Evolutionary conservation across 2,329 filamentous ascomycete species (phyloP), one percentile per base, ranked within the genome.

Genomic region (Claviceps pusilla): DNA sequence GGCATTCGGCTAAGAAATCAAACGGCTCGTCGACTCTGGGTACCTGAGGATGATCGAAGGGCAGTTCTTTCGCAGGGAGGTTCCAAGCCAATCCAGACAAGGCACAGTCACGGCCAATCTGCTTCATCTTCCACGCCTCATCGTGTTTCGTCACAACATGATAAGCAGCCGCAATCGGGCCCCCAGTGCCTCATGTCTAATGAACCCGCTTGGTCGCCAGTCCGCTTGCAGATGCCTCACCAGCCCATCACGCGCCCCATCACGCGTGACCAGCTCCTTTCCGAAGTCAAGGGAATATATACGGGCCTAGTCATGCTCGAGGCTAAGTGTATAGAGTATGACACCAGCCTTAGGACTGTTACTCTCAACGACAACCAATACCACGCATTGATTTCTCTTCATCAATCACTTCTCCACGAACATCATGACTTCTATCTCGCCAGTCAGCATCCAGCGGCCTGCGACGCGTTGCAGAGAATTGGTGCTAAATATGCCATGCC

Each of bases 401-500:
- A 97, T 60, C 75, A 87, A 0, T 93, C 88, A 0, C 66, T 95
- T 0, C 70, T 95, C 0, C 82, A 93, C 58, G 88, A 95, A 57
- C 86, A 91, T 55, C 85, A 90, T 55, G 87, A 91, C 57, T 91
- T 91, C 62, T 90, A 96, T 55, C 72, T 95, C 1, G 90, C 90
- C 0, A 87, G 82, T 0, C 89, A 96, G 60, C 89, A 97, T 63
- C 90, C 89, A 0, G 85, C 83, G 0, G 87, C 89, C 0, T 86
- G 77, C 29, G 75, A 76, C 0, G 80, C 83, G 0, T 66, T 97
- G 0, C 76, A 79, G 3, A 73, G 80, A 0, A 68, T 96, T 0
- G 84, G 89, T 0, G 77, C 78, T 0, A 93, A 93, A 57, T 95
- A 95, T 60, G 82, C 83, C 0, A 96, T 97, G 88, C 90, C 91